Percentiles rank a stretch among this genome's conserved stretches.
These are phyloP conservation scores for Umbelopsis sp. DNA, from an alignment of 192 early-diverging fungal species.

Conservation along the genomic window DNA sequence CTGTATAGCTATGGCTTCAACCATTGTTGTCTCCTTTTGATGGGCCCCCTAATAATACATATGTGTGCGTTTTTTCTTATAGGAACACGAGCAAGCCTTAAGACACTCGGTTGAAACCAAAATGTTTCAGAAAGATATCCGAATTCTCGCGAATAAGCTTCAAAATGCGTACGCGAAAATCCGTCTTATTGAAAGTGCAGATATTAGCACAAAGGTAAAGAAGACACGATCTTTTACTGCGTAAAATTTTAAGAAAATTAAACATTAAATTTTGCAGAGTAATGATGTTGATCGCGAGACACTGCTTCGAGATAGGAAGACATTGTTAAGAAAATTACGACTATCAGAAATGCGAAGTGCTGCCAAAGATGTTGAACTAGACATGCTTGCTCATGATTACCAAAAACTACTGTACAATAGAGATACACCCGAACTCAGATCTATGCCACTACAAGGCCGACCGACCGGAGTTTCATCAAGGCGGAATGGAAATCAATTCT, in stretches of 20 bases:
- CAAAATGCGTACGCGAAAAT: conserved; percentile 25
- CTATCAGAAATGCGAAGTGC: conserved; percentile 33
- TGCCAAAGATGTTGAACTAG: conserved; percentile 40
- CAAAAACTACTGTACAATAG: conserved; percentile 12
- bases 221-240: not conserved
- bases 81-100: conserved; percentile 41
- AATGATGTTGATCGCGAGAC: conserved; percentile 19
- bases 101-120: conserved; percentile 35
- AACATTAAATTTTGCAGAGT: conserved; percentile 5
- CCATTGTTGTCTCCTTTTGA: too few relatives aligned
- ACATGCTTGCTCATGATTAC: conserved; percentile 12
- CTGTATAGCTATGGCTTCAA: too few relatives aligned
- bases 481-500: conserved; percentile 24
- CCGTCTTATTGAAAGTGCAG: conserved; percentile 28
- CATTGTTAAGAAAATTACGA: conserved; percentile 34
- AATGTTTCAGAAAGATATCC: conserved; percentile 38
- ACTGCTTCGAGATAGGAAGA: conserved; percentile 23
- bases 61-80: not conserved
- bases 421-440: conserved; percentile 3
- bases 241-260: not conserved
- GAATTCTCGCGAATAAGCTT: conserved; percentile 29
- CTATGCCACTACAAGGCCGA: not conserved
- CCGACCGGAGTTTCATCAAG: not conserved
- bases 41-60: too few relatives aligned
- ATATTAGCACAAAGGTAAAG: conserved; percentile 25